Evolutionary conservation across 2,329 filamentous ascomycete genomes (phyloP).

Genomic region (Ambrosiella xylebori): DNA sequence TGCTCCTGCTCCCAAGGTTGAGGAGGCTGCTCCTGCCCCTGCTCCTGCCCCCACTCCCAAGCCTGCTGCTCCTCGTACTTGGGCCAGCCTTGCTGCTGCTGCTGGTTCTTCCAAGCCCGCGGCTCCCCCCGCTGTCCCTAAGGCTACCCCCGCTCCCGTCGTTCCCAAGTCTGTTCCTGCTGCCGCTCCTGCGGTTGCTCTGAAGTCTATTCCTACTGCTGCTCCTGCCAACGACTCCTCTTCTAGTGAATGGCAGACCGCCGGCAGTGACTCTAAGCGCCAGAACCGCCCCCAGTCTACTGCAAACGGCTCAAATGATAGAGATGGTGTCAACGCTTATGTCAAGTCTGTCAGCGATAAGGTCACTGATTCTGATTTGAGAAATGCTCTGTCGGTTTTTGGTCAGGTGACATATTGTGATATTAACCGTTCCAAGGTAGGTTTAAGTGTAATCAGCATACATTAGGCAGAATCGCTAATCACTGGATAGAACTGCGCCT

Average conservation of each 20-base stretch:
- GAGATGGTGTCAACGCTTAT: constrained; percentile 67
- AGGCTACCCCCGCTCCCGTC: constrained; percentile 26
- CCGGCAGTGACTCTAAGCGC: constrained; percentile 66
- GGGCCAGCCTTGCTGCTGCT: constrained; percentile 53
- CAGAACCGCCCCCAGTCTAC: constrained; percentile 58
- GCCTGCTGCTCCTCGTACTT: constrained; percentile 45
- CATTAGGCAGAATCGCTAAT: constrained; percentile 12
- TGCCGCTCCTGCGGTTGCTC: constrained; percentile 36
- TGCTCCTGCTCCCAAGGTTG: constrained; percentile 35
- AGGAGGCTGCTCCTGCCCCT: constrained; percentile 39
- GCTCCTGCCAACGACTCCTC: constrained; percentile 20
- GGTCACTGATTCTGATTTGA: constrained; percentile 58
- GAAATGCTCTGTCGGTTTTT: constrained; percentile 50
- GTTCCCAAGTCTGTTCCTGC: constrained; percentile 39
- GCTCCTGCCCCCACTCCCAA: constrained; percentile 31
- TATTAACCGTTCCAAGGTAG: constrained; percentile 68
- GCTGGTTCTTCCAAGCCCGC: constrained; percentile 29
- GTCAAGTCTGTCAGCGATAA: constrained; percentile 92
- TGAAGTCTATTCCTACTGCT: constrained; percentile 9
- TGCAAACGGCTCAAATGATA: constrained; percentile 42
- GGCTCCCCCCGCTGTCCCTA: constrained; percentile 25
- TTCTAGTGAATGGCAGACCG: constrained; percentile 69
- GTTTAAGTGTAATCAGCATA: constrained; percentile 14
- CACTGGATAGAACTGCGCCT: constrained; percentile 66
- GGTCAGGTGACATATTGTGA: constrained; percentile 59